Evolutionary conservation across 352 stramenopile species (phyloP).

Genomic region (Phytophthora quininea): DNA sequence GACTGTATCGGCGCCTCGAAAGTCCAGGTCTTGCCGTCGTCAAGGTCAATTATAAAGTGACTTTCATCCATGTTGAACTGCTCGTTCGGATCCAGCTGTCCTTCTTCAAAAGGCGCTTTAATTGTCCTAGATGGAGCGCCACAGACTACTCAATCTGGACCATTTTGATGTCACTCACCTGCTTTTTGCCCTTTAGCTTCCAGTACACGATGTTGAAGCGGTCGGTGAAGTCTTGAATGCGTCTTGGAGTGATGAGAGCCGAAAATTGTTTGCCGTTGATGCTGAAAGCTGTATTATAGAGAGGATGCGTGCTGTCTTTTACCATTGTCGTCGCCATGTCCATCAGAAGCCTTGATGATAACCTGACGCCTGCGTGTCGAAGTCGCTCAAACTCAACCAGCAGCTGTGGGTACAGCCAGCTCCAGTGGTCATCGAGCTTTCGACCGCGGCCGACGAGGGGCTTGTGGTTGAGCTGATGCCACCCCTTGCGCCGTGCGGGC

Average conservation of each 20-base stretch:
- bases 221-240: constrained; percentile 13
- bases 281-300: background rate
- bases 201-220: constrained; percentile 12
- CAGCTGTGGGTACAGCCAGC: background rate
- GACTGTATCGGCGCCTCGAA: background rate
- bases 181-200: constrained; percentile 11
- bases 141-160: constrained; percentile 12
- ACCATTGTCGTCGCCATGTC: constrained; percentile 6
- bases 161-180: constrained; percentile 11
- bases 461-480: constrained; percentile 15
- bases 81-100: background rate
- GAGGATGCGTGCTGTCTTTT: constrained; percentile 3
- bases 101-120: constrained; percentile 9
- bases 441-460: background rate
- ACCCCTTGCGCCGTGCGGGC: background rate
- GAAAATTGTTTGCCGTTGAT: background rate
- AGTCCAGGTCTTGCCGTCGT: constrained; percentile 14
- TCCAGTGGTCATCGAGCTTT: constrained; percentile 4
- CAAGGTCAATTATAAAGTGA: constrained; percentile 19
- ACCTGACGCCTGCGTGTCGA: background rate
- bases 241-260: background rate
- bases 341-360: background rate
- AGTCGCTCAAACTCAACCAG: background rate
- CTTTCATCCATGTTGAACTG: constrained; percentile 21
- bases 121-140: constrained; percentile 1